phyloP scores from a whole-genome alignment of 2,329 filamentous ascomycete species.

The Penicillium italicum region DNA sequence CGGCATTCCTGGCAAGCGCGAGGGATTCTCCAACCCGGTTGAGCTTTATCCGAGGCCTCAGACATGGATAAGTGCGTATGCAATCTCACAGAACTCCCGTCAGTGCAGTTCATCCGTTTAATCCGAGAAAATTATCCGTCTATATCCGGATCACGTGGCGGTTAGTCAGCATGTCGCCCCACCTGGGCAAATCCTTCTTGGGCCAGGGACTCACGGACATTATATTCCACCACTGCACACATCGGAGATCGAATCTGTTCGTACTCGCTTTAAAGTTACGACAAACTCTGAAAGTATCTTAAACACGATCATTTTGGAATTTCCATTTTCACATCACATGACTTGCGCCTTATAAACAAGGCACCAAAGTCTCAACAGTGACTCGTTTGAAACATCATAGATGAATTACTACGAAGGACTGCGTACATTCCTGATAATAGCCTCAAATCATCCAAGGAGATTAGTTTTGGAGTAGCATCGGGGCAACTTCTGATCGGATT shows the following conservation, averaged over 20 bases:
- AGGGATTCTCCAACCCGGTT: constrained; percentile 33
- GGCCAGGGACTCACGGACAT: neutral
- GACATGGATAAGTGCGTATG: constrained; percentile 20
- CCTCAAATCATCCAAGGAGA: neutral
- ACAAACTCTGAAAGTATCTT: neutral
- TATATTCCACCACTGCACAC: neutral
- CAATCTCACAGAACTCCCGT: neutral
- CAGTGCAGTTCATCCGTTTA: constrained; percentile 10
- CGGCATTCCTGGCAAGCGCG: constrained; percentile 44
- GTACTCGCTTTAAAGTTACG: no score
- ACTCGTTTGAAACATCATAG: neutral
- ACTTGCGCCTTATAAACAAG: neutral
- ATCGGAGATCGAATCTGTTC: neutral
- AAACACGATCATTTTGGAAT: no score
- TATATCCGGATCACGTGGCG: constrained; percentile 23
- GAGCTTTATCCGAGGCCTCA: constrained; percentile 16
- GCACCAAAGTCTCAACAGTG: neutral
- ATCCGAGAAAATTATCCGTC: constrained; percentile 10
- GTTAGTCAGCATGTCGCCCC: neutral
- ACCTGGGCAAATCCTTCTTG: neutral
- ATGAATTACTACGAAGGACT: neutral
- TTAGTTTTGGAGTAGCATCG: neutral
- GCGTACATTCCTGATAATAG: neutral
- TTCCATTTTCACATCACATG: neutral
- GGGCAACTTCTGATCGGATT: neutral